phyloP scores from a whole-genome alignment of 1,139 yeast species.

The Taphrina pruni region DNA sequence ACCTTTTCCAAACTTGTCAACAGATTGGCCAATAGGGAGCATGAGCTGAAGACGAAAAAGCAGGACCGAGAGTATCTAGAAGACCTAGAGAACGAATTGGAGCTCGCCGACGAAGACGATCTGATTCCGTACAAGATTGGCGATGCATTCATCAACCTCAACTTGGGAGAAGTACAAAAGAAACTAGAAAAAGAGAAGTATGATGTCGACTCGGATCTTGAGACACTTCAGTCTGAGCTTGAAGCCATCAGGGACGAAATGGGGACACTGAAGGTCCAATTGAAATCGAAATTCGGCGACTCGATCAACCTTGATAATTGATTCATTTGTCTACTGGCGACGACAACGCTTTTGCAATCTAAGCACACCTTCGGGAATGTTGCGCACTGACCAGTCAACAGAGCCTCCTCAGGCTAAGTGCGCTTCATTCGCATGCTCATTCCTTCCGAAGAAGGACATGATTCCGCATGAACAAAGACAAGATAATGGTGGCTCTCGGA shows the following conservation, averaged over 20 bases:
- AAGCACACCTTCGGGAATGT: too few relatives aligned
- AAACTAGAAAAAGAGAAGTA: slow-evolving; percentile 67
- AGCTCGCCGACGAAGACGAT: slow-evolving; percentile 81
- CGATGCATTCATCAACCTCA: slow-evolving; percentile 73
- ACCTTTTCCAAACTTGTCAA: slow-evolving; percentile 81
- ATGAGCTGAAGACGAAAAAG: slow-evolving; percentile 59
- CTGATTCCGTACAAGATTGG: slow-evolving; percentile 66
- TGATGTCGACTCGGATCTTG: slow-evolving; percentile 60
- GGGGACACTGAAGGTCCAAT: slow-evolving; percentile 65
- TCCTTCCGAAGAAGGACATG: too few relatives aligned
- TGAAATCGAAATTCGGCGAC: slow-evolving; percentile 88
- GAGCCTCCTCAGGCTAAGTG: too few relatives aligned
- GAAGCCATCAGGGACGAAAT: slow-evolving; percentile 63
- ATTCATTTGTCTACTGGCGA: background rate
- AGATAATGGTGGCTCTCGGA: too few relatives aligned
- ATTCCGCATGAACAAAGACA: too few relatives aligned
- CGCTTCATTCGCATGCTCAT: too few relatives aligned
- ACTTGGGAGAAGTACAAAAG: slow-evolving; percentile 68
- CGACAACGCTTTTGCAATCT: too few relatives aligned
- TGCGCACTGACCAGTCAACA: too few relatives aligned
- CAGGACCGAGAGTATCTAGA: slow-evolving; percentile 87
- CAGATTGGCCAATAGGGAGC: slow-evolving; percentile 65
- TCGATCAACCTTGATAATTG: slow-evolving; percentile 76
- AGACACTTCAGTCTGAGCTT: slow-evolving; percentile 57
- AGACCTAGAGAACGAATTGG: slow-evolving; percentile 83